phyloP scores from a whole-genome alignment of 1,284 basidiomycete genomes.

The Malassezia yamatoensis region DNA sequence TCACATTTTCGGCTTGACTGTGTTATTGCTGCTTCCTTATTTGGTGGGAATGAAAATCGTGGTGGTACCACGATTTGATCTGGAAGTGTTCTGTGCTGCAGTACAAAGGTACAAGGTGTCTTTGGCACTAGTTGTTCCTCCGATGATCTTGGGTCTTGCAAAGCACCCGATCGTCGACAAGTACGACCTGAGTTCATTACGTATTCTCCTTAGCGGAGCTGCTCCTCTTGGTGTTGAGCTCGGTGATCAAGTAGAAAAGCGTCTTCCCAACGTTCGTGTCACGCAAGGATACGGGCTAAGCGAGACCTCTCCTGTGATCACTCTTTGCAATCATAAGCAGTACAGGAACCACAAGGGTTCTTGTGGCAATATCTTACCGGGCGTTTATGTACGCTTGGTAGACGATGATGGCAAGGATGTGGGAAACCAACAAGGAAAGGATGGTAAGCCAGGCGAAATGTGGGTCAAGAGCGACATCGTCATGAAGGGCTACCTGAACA shows the following conservation, averaged over 20 bases:
- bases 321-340: constrained; percentile 24
- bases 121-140: constrained; percentile 64
- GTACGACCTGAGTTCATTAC: constrained; percentile 60
- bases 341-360: constrained; percentile 34
- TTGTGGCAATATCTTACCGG: constrained; percentile 63
- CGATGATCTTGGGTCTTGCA: constrained; percentile 64
- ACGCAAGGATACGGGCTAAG: constrained; percentile 61
- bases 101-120: constrained; percentile 62
- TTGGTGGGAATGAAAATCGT: constrained; percentile 57
- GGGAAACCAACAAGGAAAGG: constrained; percentile 51
- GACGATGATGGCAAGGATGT: constrained; percentile 50
- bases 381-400: constrained; percentile 67
- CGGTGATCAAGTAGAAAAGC: constrained; percentile 54
- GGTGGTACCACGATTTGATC: constrained; percentile 64
- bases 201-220: constrained; percentile 63
- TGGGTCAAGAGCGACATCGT: constrained; percentile 67
- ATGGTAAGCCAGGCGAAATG: constrained; percentile 62
- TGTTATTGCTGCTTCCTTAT: constrained; percentile 59
- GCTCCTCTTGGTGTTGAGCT: constrained; percentile 66
- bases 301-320: constrained; percentile 60
- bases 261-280: constrained; percentile 49
- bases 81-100: constrained; percentile 59
- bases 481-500: constrained; percentile 58
- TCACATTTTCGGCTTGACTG: constrained; percentile 51
- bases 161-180: constrained; percentile 66